Conservation (phyloP, 148 eudicot species). For the Selenicereus undatus region DNA sequence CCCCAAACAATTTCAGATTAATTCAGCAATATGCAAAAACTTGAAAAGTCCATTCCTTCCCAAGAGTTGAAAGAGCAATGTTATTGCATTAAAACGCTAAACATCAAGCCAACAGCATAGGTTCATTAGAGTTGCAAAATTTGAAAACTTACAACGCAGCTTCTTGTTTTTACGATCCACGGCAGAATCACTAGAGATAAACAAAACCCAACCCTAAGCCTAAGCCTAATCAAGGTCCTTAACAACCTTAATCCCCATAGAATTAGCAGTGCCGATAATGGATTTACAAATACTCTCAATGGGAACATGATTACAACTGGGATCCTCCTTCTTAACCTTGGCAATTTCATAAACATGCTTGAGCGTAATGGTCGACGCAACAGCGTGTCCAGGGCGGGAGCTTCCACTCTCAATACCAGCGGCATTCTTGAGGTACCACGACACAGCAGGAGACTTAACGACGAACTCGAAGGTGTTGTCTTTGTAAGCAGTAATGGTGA, state of each 20-base stretch:
- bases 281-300: conserved; percentile 71
- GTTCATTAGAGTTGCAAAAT: too few relatives aligned
- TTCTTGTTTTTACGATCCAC: too few relatives aligned
- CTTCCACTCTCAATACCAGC: conserved; percentile 76
- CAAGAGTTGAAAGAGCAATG: too few relatives aligned
- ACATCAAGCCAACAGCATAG: too few relatives aligned
- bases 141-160: too few relatives aligned
- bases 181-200: neutral
- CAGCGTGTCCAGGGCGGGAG: conserved; percentile 61
- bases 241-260: conserved; percentile 72
- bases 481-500: conserved; percentile 66
- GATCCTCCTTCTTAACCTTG: conserved; percentile 73
- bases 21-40: too few relatives aligned
- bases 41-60: too few relatives aligned
- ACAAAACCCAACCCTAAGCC: conserved; percentile 4
- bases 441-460: conserved; percentile 65
- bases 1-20: too few relatives aligned
- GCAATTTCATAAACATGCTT: conserved; percentile 88
- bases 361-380: conserved; percentile 48
- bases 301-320: conserved; percentile 51
- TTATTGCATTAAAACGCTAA: too few relatives aligned
- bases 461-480: conserved; percentile 84
- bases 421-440: conserved; percentile 82
- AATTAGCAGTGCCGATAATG: conserved; percentile 76
- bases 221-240: conserved; percentile 54